Conservation (phyloP, 257 asterid species). For the Leptodermis oblonga region DNA sequence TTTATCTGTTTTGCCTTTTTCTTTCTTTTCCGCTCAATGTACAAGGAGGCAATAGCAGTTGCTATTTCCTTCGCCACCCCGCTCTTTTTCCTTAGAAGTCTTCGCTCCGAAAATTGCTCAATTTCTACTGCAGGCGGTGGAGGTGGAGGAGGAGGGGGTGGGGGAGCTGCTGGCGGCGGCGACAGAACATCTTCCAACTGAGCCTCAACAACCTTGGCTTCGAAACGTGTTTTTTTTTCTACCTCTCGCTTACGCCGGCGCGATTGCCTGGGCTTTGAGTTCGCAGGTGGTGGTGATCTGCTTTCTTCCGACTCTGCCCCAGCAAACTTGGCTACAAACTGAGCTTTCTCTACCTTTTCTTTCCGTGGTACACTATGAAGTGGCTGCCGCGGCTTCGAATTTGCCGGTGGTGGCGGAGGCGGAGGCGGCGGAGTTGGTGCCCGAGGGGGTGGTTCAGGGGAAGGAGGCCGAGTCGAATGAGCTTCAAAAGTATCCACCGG, state of each 20-base stretch:
- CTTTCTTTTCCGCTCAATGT: slow-evolving; percentile 57
- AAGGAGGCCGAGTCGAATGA: slow-evolving; percentile 27
- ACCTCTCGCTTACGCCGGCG: slow-evolving; percentile 27
- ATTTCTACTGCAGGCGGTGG: slow-evolving; percentile 20
- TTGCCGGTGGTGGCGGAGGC: slow-evolving; percentile 28
- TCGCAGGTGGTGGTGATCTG: slow-evolving; percentile 23
- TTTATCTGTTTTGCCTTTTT: slow-evolving; percentile 44
- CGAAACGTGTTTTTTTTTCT: slow-evolving; percentile 27
- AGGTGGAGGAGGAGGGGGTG: slow-evolving; percentile 27
- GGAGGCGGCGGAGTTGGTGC: slow-evolving; percentile 33
- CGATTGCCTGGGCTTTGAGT: slow-evolving; percentile 48
- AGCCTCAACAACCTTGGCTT: slow-evolving; percentile 11
- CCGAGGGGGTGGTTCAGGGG: slow-evolving; percentile 28
- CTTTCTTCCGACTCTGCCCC: slow-evolving; percentile 22
- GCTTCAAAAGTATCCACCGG: slow-evolving; percentile 63
- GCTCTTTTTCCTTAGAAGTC: slow-evolving; percentile 43
- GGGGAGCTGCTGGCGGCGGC: slow-evolving; percentile 28
- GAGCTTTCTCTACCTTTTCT: slow-evolving; percentile 29
- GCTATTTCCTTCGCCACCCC: slow-evolving; percentile 68
- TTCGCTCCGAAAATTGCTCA: slow-evolving; percentile 24
- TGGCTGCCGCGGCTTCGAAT: slow-evolving; percentile 47
- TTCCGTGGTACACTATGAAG: slow-evolving; percentile 42
- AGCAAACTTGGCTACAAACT: slow-evolving; percentile 12
- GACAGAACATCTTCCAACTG: slow-evolving; percentile 20
- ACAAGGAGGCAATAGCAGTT: slow-evolving; percentile 59